phyloP scores from a whole-genome alignment of 495 filamentous ascomycete genomes.

The Aspergillus sparsus region DNA sequence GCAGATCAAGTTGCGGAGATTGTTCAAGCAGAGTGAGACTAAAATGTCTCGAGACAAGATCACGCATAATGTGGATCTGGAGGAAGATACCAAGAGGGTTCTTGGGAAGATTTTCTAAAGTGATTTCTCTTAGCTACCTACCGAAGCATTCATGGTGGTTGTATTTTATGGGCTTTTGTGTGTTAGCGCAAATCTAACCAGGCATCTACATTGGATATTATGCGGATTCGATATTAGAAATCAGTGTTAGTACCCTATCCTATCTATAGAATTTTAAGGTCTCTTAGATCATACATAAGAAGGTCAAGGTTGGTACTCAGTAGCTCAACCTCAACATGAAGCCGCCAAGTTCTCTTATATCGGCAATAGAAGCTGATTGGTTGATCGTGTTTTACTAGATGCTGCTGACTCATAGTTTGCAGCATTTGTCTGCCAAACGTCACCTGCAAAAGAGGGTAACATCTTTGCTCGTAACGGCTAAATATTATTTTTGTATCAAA shows the following conservation, averaged over 20 bases:
- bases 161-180: constrained; percentile 6
- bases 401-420: constrained; percentile 8
- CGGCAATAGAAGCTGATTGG: neutral
- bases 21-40: constrained; percentile 75
- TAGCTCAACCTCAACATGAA: neutral
- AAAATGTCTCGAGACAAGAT: constrained; percentile 36
- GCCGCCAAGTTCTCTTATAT: neutral
- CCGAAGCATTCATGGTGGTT: neutral
- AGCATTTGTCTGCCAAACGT: constrained; percentile 8
- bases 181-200: constrained; percentile 8
- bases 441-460: constrained; percentile 2
- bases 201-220: neutral
- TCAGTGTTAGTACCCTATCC: neutral
- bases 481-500: too few relatives aligned
- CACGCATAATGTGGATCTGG: constrained; percentile 49
- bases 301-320: too few relatives aligned
- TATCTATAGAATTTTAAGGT: too few relatives aligned
- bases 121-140: neutral
- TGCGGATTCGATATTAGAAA: neutral
- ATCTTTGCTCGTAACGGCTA: too few relatives aligned
- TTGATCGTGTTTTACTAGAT: neutral
- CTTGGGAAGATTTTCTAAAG: constrained; percentile 74
- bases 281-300: too few relatives aligned
- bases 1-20: constrained; percentile 46
- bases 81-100: constrained; percentile 72